Base-by-base conservation (phyloP, 2,329 filamentous ascomycete genomes). In the Zasmidium angulare region DNA sequence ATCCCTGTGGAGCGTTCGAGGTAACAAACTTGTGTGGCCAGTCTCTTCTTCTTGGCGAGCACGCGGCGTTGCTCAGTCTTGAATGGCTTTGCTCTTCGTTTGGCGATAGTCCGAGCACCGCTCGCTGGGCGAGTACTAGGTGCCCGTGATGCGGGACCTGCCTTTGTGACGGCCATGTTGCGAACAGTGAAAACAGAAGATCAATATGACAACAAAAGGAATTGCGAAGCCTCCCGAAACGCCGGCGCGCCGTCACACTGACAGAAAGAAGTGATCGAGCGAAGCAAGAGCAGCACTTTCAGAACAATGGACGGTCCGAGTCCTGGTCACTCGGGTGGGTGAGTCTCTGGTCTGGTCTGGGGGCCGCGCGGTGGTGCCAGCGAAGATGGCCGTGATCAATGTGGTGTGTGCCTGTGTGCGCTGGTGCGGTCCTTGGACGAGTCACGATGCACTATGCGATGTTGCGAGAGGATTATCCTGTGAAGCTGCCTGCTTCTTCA, bases 41-140 rank as follows among this genome's bases (percentile, higher is more conserved):
- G 77, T 67, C 84, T 86, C 69, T 82, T 85, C 74, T 86, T 86
- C 69, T 84, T 82, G 62, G 83, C 82, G 2, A 83, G 81, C 49
- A 86, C 75, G 17, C 77, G 79, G 69, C 86, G 82, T 58, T 86
- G 75, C 24, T 87, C 78, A 52, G 86, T 81, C 69, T 85, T 86
- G 72, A 86, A 81, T 1, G 75, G 73, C 61, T 80, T 79, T 61
- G 79, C 78, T 50, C 72, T 63, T 19, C 66, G 62, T 58, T 71
- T 72, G 31, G 67, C 48, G 11, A 72, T 69, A 14, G 61, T 60
- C 48, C 69, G 69, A 26, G 65, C 69, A 21, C 55, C 60, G 40
- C 68, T 69, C 46, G 58, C 55, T 40, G 68, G 63, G 29, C 65
- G 67, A 20, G 61, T 54, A 58, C 58, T 61, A 21, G 63, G 47